These are phyloP conservation scores for Ophiocordyceps camponoti-leonardi DNA, from an alignment of 2,329 filamentous ascomycete species.

Conservation along the genomic window DNA sequence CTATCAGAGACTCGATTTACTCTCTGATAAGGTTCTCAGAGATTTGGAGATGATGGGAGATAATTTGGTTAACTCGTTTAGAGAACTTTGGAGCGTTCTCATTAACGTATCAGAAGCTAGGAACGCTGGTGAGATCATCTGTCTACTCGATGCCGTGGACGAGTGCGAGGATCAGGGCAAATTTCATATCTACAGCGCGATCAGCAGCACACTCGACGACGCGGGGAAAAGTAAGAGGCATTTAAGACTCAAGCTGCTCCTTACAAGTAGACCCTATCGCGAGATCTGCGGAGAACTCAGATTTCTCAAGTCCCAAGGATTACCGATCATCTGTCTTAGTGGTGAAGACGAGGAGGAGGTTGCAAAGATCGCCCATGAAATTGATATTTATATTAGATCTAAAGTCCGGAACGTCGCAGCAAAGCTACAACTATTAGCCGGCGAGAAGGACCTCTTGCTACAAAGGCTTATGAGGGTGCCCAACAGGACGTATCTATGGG, in stretches of 20 bases:
- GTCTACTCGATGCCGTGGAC: not conserved
- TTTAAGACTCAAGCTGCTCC: not conserved
- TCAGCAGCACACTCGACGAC: no score
- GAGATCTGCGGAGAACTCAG: not conserved
- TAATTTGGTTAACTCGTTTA: not conserved
- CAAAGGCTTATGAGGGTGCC: conserved; percentile 2
- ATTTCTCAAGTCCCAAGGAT: not conserved
- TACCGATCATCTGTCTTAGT: not conserved
- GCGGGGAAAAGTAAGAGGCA: not conserved
- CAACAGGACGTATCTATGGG: conserved; percentile 11
- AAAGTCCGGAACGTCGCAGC: not conserved
- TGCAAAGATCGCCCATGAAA: not conserved
- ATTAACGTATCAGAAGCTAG: not conserved
- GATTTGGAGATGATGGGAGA: not conserved
- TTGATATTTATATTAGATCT: not conserved
- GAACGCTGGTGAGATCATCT: not conserved
- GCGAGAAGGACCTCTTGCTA: conserved; percentile 3
- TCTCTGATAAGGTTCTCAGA: conserved; percentile 7
- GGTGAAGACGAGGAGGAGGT: not conserved
- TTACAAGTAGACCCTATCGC: not conserved
- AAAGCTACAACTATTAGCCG: not conserved
- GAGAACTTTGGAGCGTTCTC: not conserved
- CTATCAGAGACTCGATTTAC: conserved; percentile 5
- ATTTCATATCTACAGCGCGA: no score
- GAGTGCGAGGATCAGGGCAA: conserved; percentile 3